These are phyloP conservation scores for Calocybe gangraenosa DNA, from an alignment of 768 basidiomycete species.

Conservation along the genomic window DNA sequence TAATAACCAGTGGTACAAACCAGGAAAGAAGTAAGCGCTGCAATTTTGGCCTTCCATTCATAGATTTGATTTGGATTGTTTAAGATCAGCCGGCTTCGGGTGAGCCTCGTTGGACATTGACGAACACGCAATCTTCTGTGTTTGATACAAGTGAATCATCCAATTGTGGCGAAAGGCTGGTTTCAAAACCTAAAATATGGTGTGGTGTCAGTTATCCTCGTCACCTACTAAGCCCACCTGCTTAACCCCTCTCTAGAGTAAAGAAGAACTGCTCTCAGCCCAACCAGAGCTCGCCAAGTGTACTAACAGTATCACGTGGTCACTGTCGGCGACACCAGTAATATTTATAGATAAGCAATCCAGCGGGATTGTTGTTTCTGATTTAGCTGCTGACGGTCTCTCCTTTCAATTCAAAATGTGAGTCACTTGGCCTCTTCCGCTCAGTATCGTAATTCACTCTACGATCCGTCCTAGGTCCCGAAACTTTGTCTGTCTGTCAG, in stretches of 20 bases:
- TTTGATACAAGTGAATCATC: neutral
- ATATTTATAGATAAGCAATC: conserved; percentile 5
- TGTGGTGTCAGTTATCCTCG: conserved; percentile 9
- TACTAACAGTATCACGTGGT: conserved; percentile 16
- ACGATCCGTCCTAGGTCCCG: conserved; percentile 5
- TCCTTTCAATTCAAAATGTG: conserved; percentile 16
- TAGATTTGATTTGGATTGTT: conserved; percentile 1
- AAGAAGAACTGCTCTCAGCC: conserved; percentile 18
- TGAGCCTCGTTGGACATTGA: conserved; percentile 15
- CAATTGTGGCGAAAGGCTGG: neutral
- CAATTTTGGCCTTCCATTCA: neutral
- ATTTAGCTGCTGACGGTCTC: conserved; percentile 3
- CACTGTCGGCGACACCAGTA: conserved; percentile 11
- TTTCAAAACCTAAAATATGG: conserved; percentile 13
- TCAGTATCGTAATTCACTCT: neutral
- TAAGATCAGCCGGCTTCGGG: conserved; percentile 5
- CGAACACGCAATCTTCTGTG: neutral
- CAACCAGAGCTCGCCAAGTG: conserved; percentile 15
- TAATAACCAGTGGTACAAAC: neutral
- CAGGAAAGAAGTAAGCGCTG: conserved; percentile 4
- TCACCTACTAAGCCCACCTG: neutral
- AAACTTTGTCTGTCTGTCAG: conserved; percentile 10
- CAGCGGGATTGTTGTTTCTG: conserved; percentile 6
- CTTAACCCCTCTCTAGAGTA: conserved; percentile 10
- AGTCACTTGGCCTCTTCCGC: neutral